phyloP scores from a whole-genome alignment of 208 protist genomes.

The Herpetomonas samuelpessoai region DNA sequence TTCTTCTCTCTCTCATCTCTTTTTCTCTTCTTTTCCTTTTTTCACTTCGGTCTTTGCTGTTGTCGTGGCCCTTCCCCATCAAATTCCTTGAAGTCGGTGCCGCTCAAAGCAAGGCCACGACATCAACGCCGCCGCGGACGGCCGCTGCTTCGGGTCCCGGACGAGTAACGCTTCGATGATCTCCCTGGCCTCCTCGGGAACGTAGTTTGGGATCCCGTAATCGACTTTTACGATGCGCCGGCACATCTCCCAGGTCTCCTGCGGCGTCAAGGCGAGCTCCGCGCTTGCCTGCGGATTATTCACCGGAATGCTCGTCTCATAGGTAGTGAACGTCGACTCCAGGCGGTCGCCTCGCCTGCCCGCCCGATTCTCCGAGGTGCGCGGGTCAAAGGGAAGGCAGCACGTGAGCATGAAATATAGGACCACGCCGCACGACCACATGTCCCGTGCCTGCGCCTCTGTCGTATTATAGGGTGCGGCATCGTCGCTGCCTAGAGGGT shows the following conservation, averaged over 20 bases:
- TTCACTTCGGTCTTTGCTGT: background rate
- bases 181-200: slow-evolving; percentile 31
- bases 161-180: slow-evolving; percentile 40
- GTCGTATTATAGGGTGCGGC: too few relatives aligned
- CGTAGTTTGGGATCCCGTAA: slow-evolving; percentile 45
- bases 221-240: slow-evolving; percentile 47
- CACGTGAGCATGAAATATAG: slow-evolving; percentile 90
- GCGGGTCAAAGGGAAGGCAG: slow-evolving; percentile 73
- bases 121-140: slow-evolving; percentile 34
- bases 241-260: slow-evolving; percentile 46
- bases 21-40: slow-evolving; percentile 5
- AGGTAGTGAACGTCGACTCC: slow-evolving; percentile 11
- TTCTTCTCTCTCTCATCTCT: background rate
- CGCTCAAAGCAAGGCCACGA: slow-evolving; percentile 29
- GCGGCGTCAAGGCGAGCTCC: slow-evolving; percentile 13
- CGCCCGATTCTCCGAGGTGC: slow-evolving; percentile 11
- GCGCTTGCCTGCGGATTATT: too few relatives aligned
- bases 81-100: slow-evolving; percentile 8
- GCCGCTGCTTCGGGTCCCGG: slow-evolving; percentile 33
- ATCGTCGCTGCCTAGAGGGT: too few relatives aligned
- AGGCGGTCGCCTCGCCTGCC: slow-evolving; percentile 1
- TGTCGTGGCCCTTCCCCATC: background rate
- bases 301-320: too few relatives aligned
- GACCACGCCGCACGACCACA: slow-evolving; percentile 93
- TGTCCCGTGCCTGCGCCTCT: slow-evolving; percentile 88